Evolutionary conservation across 495 filamentous ascomycete genomes (phyloP), one percentile per base, ranked within the genome.

Genomic region (Tuber calosporum): DNA sequence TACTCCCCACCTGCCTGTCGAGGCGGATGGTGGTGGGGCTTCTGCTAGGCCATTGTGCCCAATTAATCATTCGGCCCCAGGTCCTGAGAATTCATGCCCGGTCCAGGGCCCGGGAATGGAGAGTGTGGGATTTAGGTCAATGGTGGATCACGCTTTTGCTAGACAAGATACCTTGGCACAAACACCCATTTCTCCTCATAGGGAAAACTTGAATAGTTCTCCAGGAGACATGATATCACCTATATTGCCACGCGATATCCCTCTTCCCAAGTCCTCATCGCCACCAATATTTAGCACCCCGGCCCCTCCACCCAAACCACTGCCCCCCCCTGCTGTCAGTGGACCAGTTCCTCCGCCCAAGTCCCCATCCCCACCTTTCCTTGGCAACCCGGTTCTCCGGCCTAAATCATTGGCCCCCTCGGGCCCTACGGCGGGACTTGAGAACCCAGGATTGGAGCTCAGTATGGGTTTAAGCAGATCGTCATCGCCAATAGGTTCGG

Each of bases 121-220:
- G 38, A 53, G 62, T 36, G 40, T 36, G 9, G 74, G 69, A n/a
- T 77, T 80, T 66, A 77, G 77, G 70, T 72, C 74, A 34, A 68
- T 80, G 66, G 79, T 77, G 26, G 39, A 69, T 41, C 34, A 58
- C 34, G 78, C 78, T 9, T 80, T 80, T 43, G 41, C 66, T n/a
- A 72, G 72, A 22, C 72, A 77, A 71, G 74, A 75, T n/a, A 72
- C 79, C 13, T 41, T 77, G 20, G 13, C 66, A 17, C 68, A 43
- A 7, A 77, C 75, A 22, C 75, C 75, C 1, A 67, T 71, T 19
- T 73, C 76, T 19, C 76, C 76, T n/a, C 53, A 34, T 62, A 34
- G 53, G 53, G 53, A 9, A 30, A 30, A 62, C 53, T 62, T 62
- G 26, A 62, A 62, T 62, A 15, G 26, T 62, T 34, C 26, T 62